Conservation (phyloP, 495 filamentous ascomycete genomes). For the Penicillium maclennaniae region DNA sequence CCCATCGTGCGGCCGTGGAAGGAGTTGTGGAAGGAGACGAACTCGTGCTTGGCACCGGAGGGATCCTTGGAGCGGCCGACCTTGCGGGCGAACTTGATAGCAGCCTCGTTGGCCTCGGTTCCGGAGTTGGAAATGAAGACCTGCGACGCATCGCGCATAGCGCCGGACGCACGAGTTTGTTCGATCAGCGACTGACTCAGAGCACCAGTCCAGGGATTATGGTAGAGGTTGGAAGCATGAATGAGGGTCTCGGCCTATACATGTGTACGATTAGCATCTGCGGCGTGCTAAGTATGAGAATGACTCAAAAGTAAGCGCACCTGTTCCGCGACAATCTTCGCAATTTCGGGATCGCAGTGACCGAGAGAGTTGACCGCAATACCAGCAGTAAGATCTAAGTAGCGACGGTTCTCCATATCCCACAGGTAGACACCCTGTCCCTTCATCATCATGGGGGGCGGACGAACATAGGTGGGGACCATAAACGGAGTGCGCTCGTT, state of each 20-base stretch:
- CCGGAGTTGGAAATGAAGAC: conserved; percentile 96
- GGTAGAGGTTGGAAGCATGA: conserved; percentile 92
- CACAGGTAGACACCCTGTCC: conserved; percentile 83
- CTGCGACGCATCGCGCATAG: conserved; percentile 73
- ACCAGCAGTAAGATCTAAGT: conserved; percentile 91
- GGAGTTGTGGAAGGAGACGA: conserved; percentile 83
- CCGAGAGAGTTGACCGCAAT: conserved; percentile 94
- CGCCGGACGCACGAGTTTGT: conserved; percentile 67
- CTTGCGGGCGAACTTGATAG: conserved; percentile 94
- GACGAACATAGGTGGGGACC: conserved; percentile 91
- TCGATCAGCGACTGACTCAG: conserved; percentile 83
- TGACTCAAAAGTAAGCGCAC: conserved; percentile 33
- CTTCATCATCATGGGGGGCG: conserved; percentile 82
- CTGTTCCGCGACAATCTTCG: conserved; percentile 70
- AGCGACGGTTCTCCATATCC: conserved; percentile 84
- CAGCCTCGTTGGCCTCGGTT: conserved; percentile 93
- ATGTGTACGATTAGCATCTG: conserved; percentile 15
- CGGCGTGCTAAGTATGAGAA: not conserved
- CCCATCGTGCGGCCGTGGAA: conserved; percentile 99
- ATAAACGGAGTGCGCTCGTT: conserved; percentile 74
- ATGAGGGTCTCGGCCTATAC: conserved; percentile 68
- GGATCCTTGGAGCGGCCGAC: conserved; percentile 70
- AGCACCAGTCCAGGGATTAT: conserved; percentile 88
- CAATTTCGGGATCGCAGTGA: conserved; percentile 73
- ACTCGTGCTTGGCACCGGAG: conserved; percentile 69